Evolutionary conservation across 164 flowering plant species (phyloP), one percentile per base, ranked within the genome.

Genomic region (Amborella trichopoda): DNA sequence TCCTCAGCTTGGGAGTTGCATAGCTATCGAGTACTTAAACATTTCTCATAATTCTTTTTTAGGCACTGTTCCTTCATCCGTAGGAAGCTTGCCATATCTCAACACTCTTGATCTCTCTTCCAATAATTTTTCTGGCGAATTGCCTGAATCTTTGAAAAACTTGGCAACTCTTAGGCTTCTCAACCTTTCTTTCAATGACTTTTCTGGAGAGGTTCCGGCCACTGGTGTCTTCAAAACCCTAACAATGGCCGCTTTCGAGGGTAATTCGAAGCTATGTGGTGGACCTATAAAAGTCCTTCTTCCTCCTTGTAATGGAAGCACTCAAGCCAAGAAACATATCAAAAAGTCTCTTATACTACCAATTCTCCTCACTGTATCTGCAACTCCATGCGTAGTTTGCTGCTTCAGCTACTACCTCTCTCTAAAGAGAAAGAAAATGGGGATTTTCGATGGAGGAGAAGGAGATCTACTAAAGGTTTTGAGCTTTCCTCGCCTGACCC

Each of bases 21-120:
- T 85, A 50, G 97, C 97, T 0, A 59, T 90, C 0, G 97, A 90
- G 71, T 55, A 55, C 54, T 83, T 90, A 50, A 83, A 83, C 36
- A 59, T 90, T 23, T 90, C 95, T 0, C 27, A 50, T 1, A 90
- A 90, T 64, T 21, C 12, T 25, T 58, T 85, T 0, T 52, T 65
- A 22, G 87, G 95, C 1, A 42, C 59, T 45, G 69, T 85, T 25
- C 94, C 97, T 0, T 41, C 26, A 40, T 62, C 81, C 6, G 59
- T 85, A 16, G 95, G 83, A 1, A 70, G 62, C 28, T 53, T 85
- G 60, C 84, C 80, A 48, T 85, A 68, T 55, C 80, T 90, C 28
- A 64, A 64, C 62, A 62, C 40, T 23, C 61, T 90, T 1, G 95
- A 90, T 53, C 64, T 83, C 3, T 77, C 97, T 30, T 71, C 65